phyloP scores from a whole-genome alignment of 2,329 filamentous ascomycete species.

The Cadophora gregata region DNA sequence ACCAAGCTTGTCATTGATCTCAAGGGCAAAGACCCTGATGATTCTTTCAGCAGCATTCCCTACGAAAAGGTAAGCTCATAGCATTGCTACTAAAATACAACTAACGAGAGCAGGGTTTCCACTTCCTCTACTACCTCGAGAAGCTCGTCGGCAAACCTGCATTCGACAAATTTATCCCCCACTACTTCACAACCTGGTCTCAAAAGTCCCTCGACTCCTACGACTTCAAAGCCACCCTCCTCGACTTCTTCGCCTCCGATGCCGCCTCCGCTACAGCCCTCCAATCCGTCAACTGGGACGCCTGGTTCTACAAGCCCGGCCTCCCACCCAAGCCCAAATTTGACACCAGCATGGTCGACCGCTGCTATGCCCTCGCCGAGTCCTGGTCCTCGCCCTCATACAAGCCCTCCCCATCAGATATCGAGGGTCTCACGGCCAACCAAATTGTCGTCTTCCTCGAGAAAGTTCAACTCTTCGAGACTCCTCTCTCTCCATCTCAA shows the following conservation, averaged over 20 bases:
- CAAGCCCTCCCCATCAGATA: slow-evolving; percentile 70
- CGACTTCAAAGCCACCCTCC: slow-evolving; percentile 88
- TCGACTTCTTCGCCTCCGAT: slow-evolving; percentile 83
- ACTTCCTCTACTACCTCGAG: slow-evolving; percentile 91
- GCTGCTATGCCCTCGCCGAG: slow-evolving; percentile 80
- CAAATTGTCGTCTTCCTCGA: slow-evolving; percentile 93
- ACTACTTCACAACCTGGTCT: slow-evolving; percentile 89
- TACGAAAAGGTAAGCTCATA: slow-evolving; percentile 73
- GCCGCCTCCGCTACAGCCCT: slow-evolving; percentile 66
- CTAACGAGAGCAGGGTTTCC: slow-evolving; percentile 67
- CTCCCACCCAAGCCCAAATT: slow-evolving; percentile 90
- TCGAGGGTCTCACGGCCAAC: slow-evolving; percentile 78
- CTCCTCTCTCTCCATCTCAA: slow-evolving; percentile 66
- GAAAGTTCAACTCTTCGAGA: slow-evolving; percentile 70
- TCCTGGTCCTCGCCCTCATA: slow-evolving; percentile 78
- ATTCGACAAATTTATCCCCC: slow-evolving; percentile 94
- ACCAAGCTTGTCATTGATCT: slow-evolving; percentile 90
- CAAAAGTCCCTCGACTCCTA: slow-evolving; percentile 89
- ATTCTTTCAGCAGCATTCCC: slow-evolving; percentile 89
- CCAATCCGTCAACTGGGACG: slow-evolving; percentile 83
- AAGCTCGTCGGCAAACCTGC: slow-evolving; percentile 81
- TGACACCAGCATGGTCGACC: slow-evolving; percentile 84
- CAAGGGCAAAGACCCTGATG: slow-evolving; percentile 90
- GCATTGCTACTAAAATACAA: not conserved
- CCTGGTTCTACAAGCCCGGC: slow-evolving; percentile 86